phyloP scores from a whole-genome alignment of 2,329 filamentous ascomycete genomes.

The Hysterium pulicare region DNA sequence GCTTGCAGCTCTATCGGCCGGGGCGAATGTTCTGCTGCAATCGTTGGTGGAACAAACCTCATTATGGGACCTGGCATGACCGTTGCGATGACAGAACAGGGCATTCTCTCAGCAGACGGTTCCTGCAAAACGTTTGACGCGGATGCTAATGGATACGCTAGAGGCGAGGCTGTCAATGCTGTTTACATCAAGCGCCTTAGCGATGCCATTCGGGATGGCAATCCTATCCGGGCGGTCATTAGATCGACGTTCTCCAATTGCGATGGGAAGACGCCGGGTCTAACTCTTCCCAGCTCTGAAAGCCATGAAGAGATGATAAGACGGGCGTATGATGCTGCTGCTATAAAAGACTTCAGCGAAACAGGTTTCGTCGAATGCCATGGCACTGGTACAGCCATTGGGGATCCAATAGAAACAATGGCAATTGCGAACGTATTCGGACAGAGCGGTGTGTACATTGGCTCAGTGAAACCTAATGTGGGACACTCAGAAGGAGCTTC shows the following conservation, averaged over 20 bases:
- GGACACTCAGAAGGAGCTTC: constrained; percentile 47
- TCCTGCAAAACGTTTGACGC: constrained; percentile 29
- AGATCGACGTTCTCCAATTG: constrained; percentile 19
- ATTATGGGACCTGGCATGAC: constrained; percentile 31
- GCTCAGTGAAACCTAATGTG: constrained; percentile 18
- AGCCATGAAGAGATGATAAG: constrained; percentile 29
- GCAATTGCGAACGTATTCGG: constrained; percentile 1
- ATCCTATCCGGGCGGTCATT: constrained; percentile 35
- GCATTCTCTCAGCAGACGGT: constrained; percentile 32
- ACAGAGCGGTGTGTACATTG: constrained; percentile 7
- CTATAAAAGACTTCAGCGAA: constrained; percentile 15
- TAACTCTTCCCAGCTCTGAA: constrained; percentile 17
- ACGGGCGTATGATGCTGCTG: constrained; percentile 26
- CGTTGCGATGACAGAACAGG: constrained; percentile 32
- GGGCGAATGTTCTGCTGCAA: constrained; percentile 23
- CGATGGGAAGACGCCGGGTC: constrained; percentile 21
- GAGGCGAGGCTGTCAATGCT: constrained; percentile 34
- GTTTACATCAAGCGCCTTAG: constrained; percentile 29
- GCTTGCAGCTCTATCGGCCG: constrained; percentile 29
- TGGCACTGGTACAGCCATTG: constrained; percentile 19
- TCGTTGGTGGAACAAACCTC: constrained; percentile 37
- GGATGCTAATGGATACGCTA: constrained; percentile 32
- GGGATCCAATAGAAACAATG: constrained; percentile 15
- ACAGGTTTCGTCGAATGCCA: constrained; percentile 10
- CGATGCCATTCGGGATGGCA: constrained; percentile 29